phyloP scores from a whole-genome alignment of 441 rosid genomes.

The Corymbia calophylla region DNA sequence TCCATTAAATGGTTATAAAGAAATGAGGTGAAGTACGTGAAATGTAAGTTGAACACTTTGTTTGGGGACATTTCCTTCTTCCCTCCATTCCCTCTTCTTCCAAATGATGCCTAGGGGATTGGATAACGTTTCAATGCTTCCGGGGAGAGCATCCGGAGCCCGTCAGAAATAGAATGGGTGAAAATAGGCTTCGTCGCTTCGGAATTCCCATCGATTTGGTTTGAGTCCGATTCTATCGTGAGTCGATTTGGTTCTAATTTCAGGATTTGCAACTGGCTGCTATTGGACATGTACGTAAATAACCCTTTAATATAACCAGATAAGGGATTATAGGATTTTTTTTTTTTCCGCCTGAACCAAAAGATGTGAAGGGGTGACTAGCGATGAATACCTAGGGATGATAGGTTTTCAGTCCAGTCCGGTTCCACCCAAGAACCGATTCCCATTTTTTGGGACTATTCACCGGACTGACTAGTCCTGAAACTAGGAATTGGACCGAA shows the following conservation, averaged over 20 bases:
- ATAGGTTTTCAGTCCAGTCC: accelerated
- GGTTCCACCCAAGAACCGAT: too few relatives aligned
- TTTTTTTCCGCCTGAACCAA: neutral
- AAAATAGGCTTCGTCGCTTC: too few relatives aligned
- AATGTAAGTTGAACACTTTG: neutral
- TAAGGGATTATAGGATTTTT: neutral
- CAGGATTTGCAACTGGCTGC: neutral
- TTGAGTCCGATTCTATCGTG: neutral
- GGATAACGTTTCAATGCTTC: too few relatives aligned
- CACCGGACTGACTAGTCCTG: too few relatives aligned
- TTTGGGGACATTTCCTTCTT: neutral
- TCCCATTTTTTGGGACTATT: too few relatives aligned
- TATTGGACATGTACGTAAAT: too few relatives aligned
- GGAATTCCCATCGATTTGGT: neutral
- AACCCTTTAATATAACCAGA: neutral
- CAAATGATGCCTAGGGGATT: neutral
- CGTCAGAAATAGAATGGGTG: too few relatives aligned
- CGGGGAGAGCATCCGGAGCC: too few relatives aligned
- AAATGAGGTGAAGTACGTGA: neutral
- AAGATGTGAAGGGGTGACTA: neutral
- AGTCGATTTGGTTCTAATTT: neutral
- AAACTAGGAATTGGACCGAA: too few relatives aligned
- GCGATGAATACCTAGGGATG: neutral
- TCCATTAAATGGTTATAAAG: neutral
- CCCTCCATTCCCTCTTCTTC: neutral